Evolutionary conservation across 371 early-diverging fungal species (phyloP).

Genomic region (Rhizomucor miehei): DNA sequence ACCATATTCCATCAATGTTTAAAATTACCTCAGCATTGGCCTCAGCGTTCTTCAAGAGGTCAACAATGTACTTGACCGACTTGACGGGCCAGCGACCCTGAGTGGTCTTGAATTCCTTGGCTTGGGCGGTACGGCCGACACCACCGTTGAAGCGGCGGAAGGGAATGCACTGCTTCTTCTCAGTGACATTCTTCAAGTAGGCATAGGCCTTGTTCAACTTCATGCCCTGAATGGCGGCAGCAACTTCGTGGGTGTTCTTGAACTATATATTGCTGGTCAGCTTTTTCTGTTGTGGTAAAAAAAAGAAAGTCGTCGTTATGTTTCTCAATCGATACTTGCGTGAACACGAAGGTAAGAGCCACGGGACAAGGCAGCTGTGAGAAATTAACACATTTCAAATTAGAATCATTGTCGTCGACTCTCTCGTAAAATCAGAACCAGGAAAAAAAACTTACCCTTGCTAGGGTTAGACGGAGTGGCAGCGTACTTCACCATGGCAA

Average conservation of each 20-base stretch:
- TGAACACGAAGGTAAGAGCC: conserved; percentile 33
- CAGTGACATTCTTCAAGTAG: conserved; percentile 95
- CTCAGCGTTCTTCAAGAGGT: conserved; percentile 97
- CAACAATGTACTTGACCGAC: conserved; percentile 90
- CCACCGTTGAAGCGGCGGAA: conserved; percentile 98
- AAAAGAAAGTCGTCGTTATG: not conserved
- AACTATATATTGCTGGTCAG: conserved; percentile 37
- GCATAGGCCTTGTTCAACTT: conserved; percentile 91
- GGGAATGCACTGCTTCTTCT: conserved; percentile 97
- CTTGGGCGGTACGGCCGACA: conserved; percentile 98
- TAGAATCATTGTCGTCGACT: too few species aligned
- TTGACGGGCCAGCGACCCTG: conserved; percentile 99
- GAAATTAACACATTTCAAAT: not conserved
- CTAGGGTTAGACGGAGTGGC: conserved; percentile 35
- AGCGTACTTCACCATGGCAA: conserved; percentile 44
- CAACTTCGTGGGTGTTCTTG: conserved; percentile 99
- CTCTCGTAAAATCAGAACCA: too few species aligned
- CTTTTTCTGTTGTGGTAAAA: too few species aligned
- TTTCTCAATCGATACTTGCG: conserved; percentile 15
- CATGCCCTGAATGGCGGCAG: conserved; percentile 92
- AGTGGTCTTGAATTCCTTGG: conserved; percentile 90
- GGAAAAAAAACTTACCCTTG: conserved; percentile 27
- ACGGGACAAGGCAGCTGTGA: conserved; percentile 26
- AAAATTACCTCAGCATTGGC: conserved; percentile 74
- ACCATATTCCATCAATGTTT: not conserved